Base-by-base conservation (phyloP, 2,329 filamentous ascomycete species). In the Trichoderma sp. region DNA sequence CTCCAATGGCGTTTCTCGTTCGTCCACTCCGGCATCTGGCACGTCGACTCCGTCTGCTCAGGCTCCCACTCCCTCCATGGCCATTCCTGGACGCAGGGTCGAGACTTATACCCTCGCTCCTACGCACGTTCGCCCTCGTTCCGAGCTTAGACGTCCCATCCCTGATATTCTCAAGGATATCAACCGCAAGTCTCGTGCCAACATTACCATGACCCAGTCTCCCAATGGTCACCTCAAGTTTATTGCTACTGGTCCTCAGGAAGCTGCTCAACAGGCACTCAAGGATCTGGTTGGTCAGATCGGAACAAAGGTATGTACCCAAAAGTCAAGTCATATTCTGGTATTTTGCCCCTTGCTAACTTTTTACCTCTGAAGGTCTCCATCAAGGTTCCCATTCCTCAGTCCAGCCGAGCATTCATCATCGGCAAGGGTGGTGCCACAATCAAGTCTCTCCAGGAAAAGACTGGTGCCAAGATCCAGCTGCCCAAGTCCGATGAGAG, bases 381-480 rank as follows among this genome's bases (percentile, higher is more conserved):
- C n/a, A 85, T 92, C 76, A 91, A 89, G 72, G 88, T 98, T 60
- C 86, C 92, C 2, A 91, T 99, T 72, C 96, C 95, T 64, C 87
- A 91, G 60, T 95, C 93, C 49, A 89, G 93, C 27, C 90, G 94
- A 71, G 89, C 94, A 65, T 91, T 95, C 80, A 94, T 99, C 80
- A 98, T 99, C 78, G 96, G 96, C 74, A 94, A 93, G 77, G 90
- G 92, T 77, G 96, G 96, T 70, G 88, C 93, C 31, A 95, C 91
- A 71, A 96, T 99, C 79, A 95, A 96, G 82, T 88, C 91, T 58
- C 89, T 99, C 65, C 92, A 95, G 81, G 92, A 95, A 79, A 91
- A 92, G 80, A 96, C 94, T 3, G 94, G 95, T 71, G 95, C 96
- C 65, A 90, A 90, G 73, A 94, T 99, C 76, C 93, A 97, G 78